phyloP scores from a whole-genome alignment of 2,329 filamentous ascomycete species.

The Ceratocystis colombiana region DNA sequence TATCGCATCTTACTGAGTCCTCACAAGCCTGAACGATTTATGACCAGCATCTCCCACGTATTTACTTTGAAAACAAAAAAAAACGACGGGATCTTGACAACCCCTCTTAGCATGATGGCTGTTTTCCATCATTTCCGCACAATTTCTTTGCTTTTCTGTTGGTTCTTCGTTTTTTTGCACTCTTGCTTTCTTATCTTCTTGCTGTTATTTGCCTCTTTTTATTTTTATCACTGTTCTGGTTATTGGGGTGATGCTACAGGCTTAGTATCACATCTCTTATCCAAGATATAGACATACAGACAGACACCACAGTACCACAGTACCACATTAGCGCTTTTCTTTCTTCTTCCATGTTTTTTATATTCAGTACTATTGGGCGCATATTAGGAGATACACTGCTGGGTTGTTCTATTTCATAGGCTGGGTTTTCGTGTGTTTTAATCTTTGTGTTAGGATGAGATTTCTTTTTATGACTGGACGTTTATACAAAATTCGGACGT shows the following conservation, averaged over 20 bases:
- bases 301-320: slow-evolving; percentile 2
- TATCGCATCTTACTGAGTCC: not conserved
- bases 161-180: not conserved
- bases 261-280: slow-evolving; percentile 6
- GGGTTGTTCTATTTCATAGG: not conserved
- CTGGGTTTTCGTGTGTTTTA: not conserved
- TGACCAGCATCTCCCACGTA: not conserved
- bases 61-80: not conserved
- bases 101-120: slow-evolving; percentile 7
- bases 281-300: slow-evolving; percentile 5
- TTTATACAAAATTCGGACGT: not conserved
- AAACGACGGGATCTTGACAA: not conserved
- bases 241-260: slow-evolving; percentile 4
- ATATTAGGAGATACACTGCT: not conserved
- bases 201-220: not conserved
- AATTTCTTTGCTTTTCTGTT: not conserved
- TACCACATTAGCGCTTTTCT: slow-evolving; percentile 9
- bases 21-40: slow-evolving; percentile 11
- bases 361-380: not conserved
- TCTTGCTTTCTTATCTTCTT: not conserved
- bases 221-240: not conserved
- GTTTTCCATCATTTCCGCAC: not conserved
- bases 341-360: not conserved
- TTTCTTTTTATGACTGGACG: slow-evolving; percentile 1
- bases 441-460: not conserved